These are phyloP conservation scores for Teunomyces kruisii DNA, from an alignment of 805 yeast species.

Conservation along the genomic window DNA sequence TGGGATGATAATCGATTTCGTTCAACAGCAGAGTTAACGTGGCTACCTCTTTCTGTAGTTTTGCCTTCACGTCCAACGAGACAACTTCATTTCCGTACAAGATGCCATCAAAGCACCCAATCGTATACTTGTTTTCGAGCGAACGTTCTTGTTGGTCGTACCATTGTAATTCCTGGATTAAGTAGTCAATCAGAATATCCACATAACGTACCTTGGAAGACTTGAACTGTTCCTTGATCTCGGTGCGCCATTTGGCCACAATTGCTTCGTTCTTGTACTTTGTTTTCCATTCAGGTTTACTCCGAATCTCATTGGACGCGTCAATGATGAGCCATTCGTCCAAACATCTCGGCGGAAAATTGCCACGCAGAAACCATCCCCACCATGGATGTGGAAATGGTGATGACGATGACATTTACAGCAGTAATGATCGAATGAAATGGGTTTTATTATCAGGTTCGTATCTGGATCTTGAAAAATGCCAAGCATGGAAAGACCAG, in stretches of 20 bases:
- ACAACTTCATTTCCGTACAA: conserved; percentile 7
- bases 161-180: conserved; percentile 15
- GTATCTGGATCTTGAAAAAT: no score
- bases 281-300: conserved; percentile 26
- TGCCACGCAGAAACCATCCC: conserved; percentile 1
- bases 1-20: conserved; percentile 13
- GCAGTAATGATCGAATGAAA: no score
- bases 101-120: conserved; percentile 8
- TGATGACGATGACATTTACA: neutral
- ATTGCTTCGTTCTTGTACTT: conserved; percentile 21
- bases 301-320: conserved; percentile 16
- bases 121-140: conserved; percentile 4
- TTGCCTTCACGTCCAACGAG: neutral
- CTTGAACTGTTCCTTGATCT: conserved; percentile 9
- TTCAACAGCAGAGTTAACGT: conserved; percentile 1
- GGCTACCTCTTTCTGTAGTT: neutral
- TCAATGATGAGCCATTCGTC: conserved; percentile 18
- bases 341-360: neutral
- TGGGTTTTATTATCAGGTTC: no score
- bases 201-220: neutral
- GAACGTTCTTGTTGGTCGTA: conserved; percentile 8
- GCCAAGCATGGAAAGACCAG: no score
- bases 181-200: conserved; percentile 12
- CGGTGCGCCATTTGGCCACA: conserved; percentile 24
- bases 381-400: conserved; percentile 9